phyloP scores from a whole-genome alignment of 192 early-diverging fungal genomes.

The Martensiomyces pterosporus region DNA sequence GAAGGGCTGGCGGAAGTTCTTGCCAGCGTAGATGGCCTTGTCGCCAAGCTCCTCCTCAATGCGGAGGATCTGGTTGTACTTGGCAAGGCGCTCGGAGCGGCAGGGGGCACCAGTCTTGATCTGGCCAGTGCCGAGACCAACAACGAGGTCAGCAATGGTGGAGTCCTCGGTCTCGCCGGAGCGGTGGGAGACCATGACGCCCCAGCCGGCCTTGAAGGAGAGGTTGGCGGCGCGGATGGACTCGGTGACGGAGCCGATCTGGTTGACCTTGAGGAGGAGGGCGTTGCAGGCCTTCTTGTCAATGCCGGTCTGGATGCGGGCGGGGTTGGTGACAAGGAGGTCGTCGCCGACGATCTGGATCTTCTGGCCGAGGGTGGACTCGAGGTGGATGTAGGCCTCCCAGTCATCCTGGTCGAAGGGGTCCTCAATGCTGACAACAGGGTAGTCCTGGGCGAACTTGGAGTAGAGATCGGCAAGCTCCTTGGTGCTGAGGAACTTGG shows the following conservation, averaged over 20 bases:
- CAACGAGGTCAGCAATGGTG: slow-evolving; percentile 94
- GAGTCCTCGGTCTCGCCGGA: slow-evolving; percentile 98
- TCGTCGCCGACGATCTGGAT: slow-evolving; percentile 98
- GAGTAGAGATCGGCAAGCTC: slow-evolving; percentile 83
- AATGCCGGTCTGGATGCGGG: slow-evolving; percentile 82
- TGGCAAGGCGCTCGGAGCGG: slow-evolving; percentile 94
- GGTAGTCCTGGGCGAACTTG: slow-evolving; percentile 77
- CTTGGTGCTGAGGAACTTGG: slow-evolving; percentile 68
- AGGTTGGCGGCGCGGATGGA: slow-evolving; percentile 78
- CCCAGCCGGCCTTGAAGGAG: slow-evolving; percentile 89
- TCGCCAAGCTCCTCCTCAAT: slow-evolving; percentile 97
- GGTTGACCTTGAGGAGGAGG: slow-evolving; percentile 97
- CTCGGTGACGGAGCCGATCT: slow-evolving; percentile 97
- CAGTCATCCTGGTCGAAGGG: slow-evolving; percentile 99
- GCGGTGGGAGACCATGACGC: slow-evolving; percentile 99
- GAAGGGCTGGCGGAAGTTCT: slow-evolving; percentile 77
- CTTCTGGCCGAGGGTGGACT: slow-evolving; percentile 54
- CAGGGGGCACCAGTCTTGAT: slow-evolving; percentile 99
- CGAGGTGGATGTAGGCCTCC: slow-evolving; percentile 82
- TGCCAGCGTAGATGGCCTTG: slow-evolving; percentile 90
- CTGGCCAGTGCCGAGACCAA: slow-evolving; percentile 91
- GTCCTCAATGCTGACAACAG: slow-evolving; percentile 96
- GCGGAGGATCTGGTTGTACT: slow-evolving; percentile 98
- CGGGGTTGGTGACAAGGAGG: slow-evolving; percentile 96
- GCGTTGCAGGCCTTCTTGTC: slow-evolving; percentile 94